phyloP scores from a whole-genome alignment of 306 rosid genomes.

The Arachis stenosperma region DNA sequence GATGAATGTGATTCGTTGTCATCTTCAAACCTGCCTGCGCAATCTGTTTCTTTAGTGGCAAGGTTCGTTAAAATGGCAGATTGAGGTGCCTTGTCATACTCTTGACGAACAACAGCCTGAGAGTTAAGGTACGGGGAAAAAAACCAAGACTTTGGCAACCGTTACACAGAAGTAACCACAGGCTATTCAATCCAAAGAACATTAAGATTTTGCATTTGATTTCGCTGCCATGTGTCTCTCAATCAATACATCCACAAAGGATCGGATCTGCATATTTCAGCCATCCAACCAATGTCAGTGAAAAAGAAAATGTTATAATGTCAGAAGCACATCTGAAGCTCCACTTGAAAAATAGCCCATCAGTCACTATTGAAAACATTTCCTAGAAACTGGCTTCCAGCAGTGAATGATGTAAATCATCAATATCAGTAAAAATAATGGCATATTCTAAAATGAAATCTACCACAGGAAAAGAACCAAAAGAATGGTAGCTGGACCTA shows the following conservation, averaged over 20 bases:
- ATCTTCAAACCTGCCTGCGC: slow-evolving; percentile 47
- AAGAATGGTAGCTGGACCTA: slow-evolving; percentile 20
- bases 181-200: slow-evolving; percentile 37
- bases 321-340: slow-evolving; percentile 29
- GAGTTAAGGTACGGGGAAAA: slow-evolving; percentile 42
- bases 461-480: slow-evolving; percentile 1
- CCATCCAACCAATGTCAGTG: slow-evolving; percentile 44
- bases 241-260: slow-evolving; percentile 89
- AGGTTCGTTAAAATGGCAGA: slow-evolving; percentile 38
- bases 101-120: slow-evolving; percentile 40
- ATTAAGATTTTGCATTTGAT: slow-evolving; percentile 57
- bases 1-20: slow-evolving; percentile 46
- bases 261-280: slow-evolving; percentile 73
- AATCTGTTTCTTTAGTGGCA: slow-evolving; percentile 37
- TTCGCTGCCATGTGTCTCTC: slow-evolving; percentile 79
- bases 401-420: slow-evolving; percentile 31
- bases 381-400: slow-evolving; percentile 22
- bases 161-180: slow-evolving; percentile 28
- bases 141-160: slow-evolving; percentile 31
- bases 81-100: slow-evolving; percentile 34
- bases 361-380: background rate
- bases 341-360: slow-evolving; percentile 10
- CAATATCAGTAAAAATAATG: slow-evolving; percentile 27
- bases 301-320: slow-evolving; percentile 33
- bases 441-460: slow-evolving; percentile 14